phyloP scores from a whole-genome alignment of 345 rosid genomes.

The Diplotaxis tenuifolia region DNA sequence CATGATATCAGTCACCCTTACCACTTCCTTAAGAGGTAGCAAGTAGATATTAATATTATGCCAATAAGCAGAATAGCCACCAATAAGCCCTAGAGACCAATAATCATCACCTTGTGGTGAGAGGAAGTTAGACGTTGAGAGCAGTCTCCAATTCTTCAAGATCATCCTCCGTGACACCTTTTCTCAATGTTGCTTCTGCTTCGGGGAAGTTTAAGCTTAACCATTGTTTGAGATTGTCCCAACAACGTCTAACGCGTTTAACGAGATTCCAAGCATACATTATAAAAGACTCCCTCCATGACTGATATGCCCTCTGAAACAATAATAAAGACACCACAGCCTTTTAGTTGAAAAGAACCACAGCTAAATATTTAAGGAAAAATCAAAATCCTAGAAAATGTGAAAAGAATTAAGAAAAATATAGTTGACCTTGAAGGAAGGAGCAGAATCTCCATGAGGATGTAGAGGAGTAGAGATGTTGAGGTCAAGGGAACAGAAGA shows the following conservation, averaged over 20 bases:
- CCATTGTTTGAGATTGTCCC: slow-evolving; percentile 72
- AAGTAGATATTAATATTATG: slow-evolving; percentile 67
- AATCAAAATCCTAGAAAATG: not conserved
- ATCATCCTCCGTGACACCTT: slow-evolving; percentile 74
- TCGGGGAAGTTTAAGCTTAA: slow-evolving; percentile 63
- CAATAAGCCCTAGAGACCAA: slow-evolving; percentile 65
- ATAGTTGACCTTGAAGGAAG: not conserved
- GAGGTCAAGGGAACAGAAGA: not conserved
- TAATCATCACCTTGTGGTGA: slow-evolving; percentile 56
- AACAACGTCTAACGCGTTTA: slow-evolving; percentile 63
- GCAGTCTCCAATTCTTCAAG: slow-evolving; percentile 48
- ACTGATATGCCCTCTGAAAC: slow-evolving; percentile 50
- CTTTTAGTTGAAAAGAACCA: too few relatives aligned
- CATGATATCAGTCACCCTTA: too few relatives aligned
- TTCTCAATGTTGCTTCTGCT: slow-evolving; percentile 59
- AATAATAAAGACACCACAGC: too few relatives aligned
- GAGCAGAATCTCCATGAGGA: not conserved
- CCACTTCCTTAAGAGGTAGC: slow-evolving; percentile 52
- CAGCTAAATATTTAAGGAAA: not conserved
- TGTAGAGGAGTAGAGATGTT: not conserved
- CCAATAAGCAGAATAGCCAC: slow-evolving; percentile 59
- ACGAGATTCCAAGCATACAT: slow-evolving; percentile 91
- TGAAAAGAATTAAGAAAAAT: not conserved
- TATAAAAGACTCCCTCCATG: slow-evolving; percentile 68
- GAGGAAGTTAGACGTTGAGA: slow-evolving; percentile 66